Base-by-base conservation (phyloP, 208 protist genomes). In the Leishmania aethiopica region DNA sequence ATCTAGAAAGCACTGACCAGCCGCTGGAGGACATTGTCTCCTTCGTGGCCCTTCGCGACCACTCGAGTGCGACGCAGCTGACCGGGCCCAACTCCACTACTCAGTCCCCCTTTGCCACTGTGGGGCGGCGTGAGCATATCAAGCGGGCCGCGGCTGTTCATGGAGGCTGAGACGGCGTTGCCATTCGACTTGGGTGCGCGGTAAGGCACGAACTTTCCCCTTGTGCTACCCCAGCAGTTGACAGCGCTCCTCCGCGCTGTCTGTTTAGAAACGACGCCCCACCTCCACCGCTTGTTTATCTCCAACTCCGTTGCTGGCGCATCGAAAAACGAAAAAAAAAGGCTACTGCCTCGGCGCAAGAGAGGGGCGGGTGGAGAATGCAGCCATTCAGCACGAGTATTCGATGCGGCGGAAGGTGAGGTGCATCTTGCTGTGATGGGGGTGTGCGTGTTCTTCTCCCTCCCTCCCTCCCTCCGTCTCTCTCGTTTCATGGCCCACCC, bases 31-130 rank as follows among this genome's bases (percentile, higher is more conserved):
- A 85, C 55, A 53, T 79, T 19, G 71, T 17, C 15, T 40, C 77
- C 1, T 75, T 85, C 28, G 74, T 79, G 62, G 13, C 82, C 4
- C 57, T 82, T 10, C 79, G 75, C 11, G 82, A 82, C 51, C 57
- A 75, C 32, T 73, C 51, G 32, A 11, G 47, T 15, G 57, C 47
- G 1, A 13, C 67, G n/a, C 59, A 53, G n/a, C 64, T 7, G 53
- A 78, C 75, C 37, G 1, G 11, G 57, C 53, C 70, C 2, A 69
- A 35, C 17, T 79, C 60, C 11, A 28, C 40, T 15, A 10, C 64
- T 1, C 55, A 25, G 15, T 75, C 64, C 35, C 57, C 59, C 5
- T 59, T 77, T 19, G 42, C 81, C 35, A 51, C 51, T 40, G 28
- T 59, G 67, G 69, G 53, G 15, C 35, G 51, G 49, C 0, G 69